Evolutionary conservation across 495 filamentous ascomycete genomes (phyloP), one percentile per base, ranked within the genome.

Genomic region (Penicillium odoratum): DNA sequence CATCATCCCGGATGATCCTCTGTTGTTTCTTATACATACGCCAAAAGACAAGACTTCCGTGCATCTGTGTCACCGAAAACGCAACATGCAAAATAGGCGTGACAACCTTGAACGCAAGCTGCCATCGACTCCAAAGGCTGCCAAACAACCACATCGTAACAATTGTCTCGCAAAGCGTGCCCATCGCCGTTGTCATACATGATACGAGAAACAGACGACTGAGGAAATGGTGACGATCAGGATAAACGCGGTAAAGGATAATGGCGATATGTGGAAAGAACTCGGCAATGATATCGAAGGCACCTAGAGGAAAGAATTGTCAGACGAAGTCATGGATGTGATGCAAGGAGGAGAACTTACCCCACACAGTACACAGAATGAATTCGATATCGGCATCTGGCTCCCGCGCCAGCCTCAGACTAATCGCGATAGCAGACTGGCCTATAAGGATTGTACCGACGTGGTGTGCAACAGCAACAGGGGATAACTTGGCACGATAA

Each of bases 91-190:
- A 59, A 7, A 81, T 38, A 0, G 79, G 79, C 3, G 77, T 81
- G n/a, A 67, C 68, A 7, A 81, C 53, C 48, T 80, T 81, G 66
- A 81, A 81, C 1, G 74, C 74, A 40, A 79, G 58, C 33, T 74
- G 65, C 79, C 79, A 81, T 4, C 68, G 58, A 25, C 61, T 8
- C 79, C 79, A 81, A 7, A 80, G 57, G 54, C 60, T 71, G 1
- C 77, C 78, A 63, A 81, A 81, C 0, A 81, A 63, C 46, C 69
- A 80, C 75, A 81, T 80, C 0, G 75, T 73, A 38, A 81, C 68
- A 6, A 78, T 60, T 0, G 78, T 81, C 60, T 81, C 79, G 34
- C 62, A 65, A 2, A 67, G 45, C 5, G 78, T 81, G 1, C 77
- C 78, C 1, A 57, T 60, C 3, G 78, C 66, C 4, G 78, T 81